Evolutionary conservation across 1,284 basidiomycete species (phyloP).

Genomic region (Microbotryomycetes sp.): DNA sequence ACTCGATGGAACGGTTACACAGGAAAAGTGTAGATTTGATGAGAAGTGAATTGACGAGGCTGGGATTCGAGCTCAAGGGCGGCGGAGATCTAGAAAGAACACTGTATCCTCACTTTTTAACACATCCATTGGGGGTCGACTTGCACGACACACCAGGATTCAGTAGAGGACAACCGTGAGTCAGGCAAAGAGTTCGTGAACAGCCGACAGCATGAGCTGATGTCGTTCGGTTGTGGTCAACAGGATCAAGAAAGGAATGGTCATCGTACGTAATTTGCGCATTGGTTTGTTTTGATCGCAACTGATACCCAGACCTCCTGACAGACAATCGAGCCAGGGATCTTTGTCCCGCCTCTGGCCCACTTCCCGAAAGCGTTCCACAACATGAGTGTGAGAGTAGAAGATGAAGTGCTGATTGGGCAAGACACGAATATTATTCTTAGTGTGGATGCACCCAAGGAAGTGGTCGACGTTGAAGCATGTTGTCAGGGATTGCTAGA

Average conservation of each 20-base stretch:
- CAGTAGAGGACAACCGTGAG: conserved; percentile 43
- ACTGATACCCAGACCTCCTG: conserved; percentile 1
- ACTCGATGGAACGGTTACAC: conserved; percentile 73
- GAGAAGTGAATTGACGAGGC: conserved; percentile 64
- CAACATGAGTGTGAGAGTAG: conserved; percentile 80
- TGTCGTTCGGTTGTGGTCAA: too few species aligned
- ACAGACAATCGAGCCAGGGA: conserved; percentile 24
- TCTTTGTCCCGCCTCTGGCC: conserved; percentile 73
- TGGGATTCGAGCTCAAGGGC: conserved; percentile 65
- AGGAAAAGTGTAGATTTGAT: conserved; percentile 64
- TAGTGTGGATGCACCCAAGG: conserved; percentile 75
- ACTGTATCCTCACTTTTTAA: conserved; percentile 79
- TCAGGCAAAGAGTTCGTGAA: background rate
- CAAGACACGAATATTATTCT: conserved; percentile 62
- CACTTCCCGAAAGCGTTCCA: conserved; percentile 79
- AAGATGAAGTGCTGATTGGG: conserved; percentile 81
- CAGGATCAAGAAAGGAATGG: conserved; percentile 69
- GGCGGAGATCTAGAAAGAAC: conserved; percentile 62
- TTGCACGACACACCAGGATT: conserved; percentile 48
- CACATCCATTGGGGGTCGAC: conserved; percentile 60
- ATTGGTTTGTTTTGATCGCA: too few species aligned
- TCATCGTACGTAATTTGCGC: conserved; percentile 57
- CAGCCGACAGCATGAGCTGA: background rate
- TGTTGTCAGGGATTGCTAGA: conserved; percentile 72
- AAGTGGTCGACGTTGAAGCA: conserved; percentile 81